Percentiles rank a stretch among this genome's conserved stretches.
Evolutionary conservation across 352 stramenopile genomes (phyloP).

Genomic region (Pythium sukuiense): DNA sequence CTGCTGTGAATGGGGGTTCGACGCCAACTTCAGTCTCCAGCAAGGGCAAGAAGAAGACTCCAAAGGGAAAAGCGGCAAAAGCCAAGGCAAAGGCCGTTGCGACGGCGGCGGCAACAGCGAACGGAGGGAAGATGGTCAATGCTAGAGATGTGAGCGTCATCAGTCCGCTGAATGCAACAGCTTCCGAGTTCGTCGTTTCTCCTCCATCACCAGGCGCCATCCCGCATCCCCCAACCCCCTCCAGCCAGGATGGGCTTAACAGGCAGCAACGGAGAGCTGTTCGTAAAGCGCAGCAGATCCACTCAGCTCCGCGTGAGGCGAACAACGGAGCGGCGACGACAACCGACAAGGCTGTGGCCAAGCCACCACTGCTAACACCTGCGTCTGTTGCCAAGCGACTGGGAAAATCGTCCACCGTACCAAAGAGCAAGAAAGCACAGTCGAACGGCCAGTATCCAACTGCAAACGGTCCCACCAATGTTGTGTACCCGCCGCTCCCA

Average conservation of each 20-base stretch:
- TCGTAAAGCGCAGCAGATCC: conserved; percentile 1
- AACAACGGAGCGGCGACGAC: background rate
- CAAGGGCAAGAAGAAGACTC: conserved; percentile 14
- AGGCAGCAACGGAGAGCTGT: background rate
- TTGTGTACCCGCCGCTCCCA: background rate
- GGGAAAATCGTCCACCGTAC: conserved; percentile 1
- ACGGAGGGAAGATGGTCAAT: conserved; percentile 10
- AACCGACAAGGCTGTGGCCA: conserved; percentile 1
- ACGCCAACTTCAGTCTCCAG: conserved; percentile 14
- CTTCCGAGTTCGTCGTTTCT: conserved; percentile 1
- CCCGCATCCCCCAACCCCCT: conserved; percentile 20
- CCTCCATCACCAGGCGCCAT: background rate
- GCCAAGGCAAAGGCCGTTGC: background rate
- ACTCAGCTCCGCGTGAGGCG: background rate
- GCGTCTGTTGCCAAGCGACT: conserved; percentile 22
- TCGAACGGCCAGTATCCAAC: background rate
- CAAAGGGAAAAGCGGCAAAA: background rate
- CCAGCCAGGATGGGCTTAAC: conserved; percentile 6
- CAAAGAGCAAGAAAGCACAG: conserved; percentile 14
- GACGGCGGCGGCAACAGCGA: background rate
- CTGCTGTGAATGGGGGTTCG: background rate
- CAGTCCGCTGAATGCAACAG: conserved; percentile 5
- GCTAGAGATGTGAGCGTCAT: conserved; percentile 3
- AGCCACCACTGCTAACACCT: conserved; percentile 17
- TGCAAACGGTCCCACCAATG: background rate